Evolutionary conservation across 2,329 filamentous ascomycete genomes (phyloP), one percentile per base, ranked within the genome.

Genomic region (Colletotrichum simmondsii): DNA sequence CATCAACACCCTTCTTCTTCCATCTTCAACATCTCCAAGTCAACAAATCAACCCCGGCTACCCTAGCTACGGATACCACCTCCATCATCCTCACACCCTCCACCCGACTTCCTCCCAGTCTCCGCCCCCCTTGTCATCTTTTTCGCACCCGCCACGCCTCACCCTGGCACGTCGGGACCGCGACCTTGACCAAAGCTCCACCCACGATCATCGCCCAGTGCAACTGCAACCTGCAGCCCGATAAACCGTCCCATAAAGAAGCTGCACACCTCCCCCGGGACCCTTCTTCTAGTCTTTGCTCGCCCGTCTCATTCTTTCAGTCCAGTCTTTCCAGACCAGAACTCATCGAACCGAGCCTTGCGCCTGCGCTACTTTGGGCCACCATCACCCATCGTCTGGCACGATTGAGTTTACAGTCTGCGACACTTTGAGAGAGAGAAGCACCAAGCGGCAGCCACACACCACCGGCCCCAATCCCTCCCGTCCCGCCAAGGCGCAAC

Each of bases 171-270:
- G 60, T 49, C 57, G 63, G 30, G 49, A 30, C 61, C 60, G 60
- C 46, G 28, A 63, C 60, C 37, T 30, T 30, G 28, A n/a, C 42
- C 53, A n/a, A 26, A 53, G 46, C 70, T 64, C 71, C 71, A 73
- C 71, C 57, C 61, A 73, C 66, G 71, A 73, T 73, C 71, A 61
- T 65, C 66, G 54, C 66, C 60, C 60, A 28, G 71, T 73, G 71
- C 56, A 61, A 73, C 71, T 73, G 71, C 61, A 72, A 70, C 70
- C 70, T 72, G 60, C 66, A 57, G 42, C 42, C 71, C 60, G 71
- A 71, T 71, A 73, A 65, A 70, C 35, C 28, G 16, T 71, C 35
- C 65, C 66, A 73, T 73, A 73, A 64, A 73, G 67, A 65, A 59
- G 52, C 46, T 54, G 65, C 56, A 53, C 61, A 26, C 35, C 35